Evolutionary conservation across 2,329 filamentous ascomycete species (phyloP).

Genomic region (Dendrostoma leiphaemia): DNA sequence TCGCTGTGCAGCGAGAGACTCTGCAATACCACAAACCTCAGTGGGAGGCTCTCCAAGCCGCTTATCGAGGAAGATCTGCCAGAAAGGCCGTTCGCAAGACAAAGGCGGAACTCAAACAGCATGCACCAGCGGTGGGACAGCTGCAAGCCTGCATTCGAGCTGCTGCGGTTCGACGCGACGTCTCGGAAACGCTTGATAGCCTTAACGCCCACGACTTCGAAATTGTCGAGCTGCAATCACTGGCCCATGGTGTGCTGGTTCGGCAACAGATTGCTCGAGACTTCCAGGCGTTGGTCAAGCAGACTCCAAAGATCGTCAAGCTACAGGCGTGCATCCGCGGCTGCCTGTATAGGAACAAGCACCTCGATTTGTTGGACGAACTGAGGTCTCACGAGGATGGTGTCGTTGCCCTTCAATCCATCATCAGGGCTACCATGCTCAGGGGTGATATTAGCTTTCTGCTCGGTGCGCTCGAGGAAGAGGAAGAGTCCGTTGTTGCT

Average conservation of each 20-base stretch:
- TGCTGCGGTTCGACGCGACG: slow-evolving; percentile 49
- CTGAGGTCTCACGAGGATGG: slow-evolving; percentile 67
- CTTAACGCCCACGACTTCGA: slow-evolving; percentile 45
- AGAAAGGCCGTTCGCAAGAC: slow-evolving; percentile 43
- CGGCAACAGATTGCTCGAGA: slow-evolving; percentile 49
- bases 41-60: slow-evolving; percentile 51
- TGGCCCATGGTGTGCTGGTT: slow-evolving; percentile 60
- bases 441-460: slow-evolving; percentile 71
- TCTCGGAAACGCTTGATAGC: slow-evolving; percentile 46
- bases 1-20: slow-evolving; percentile 48
- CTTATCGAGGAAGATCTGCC: slow-evolving; percentile 45
- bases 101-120: slow-evolving; percentile 47
- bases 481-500: slow-evolving; percentile 74
- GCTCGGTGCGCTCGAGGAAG: slow-evolving; percentile 74
- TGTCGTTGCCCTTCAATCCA: slow-evolving; percentile 69
- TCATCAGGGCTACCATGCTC: slow-evolving; percentile 75
- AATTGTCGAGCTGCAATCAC: slow-evolving; percentile 54
- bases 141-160: slow-evolving; percentile 55
- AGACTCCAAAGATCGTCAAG: slow-evolving; percentile 54
- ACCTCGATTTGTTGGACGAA: slow-evolving; percentile 63
- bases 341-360: slow-evolving; percentile 59
- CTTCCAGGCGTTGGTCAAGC: slow-evolving; percentile 53
- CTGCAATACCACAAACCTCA: slow-evolving; percentile 48
- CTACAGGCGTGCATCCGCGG: slow-evolving; percentile 70
- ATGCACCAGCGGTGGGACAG: slow-evolving; percentile 40